Conservation (phyloP, 805 yeast genomes). For the Saccharomycopsis capsularis region DNA sequence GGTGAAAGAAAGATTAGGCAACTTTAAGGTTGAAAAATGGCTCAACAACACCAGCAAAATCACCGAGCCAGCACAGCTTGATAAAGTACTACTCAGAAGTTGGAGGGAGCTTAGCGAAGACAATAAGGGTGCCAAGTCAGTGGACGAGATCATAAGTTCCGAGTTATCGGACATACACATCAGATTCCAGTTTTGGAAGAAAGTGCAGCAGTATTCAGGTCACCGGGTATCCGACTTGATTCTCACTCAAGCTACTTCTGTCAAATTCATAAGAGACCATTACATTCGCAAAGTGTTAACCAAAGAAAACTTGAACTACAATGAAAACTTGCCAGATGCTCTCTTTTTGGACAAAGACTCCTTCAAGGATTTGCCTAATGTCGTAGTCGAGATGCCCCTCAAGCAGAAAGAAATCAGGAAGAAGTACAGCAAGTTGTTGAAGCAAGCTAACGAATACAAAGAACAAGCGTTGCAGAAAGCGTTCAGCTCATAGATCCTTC, state of each 20-base stretch:
- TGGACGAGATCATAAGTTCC: slow-evolving; percentile 1
- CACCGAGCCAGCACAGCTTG: slow-evolving; percentile 9
- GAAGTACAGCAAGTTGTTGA: slow-evolving; percentile 12
- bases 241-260: slow-evolving; percentile 12
- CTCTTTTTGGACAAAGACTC: slow-evolving; percentile 11
- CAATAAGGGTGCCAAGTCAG: not conserved
- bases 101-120: slow-evolving; percentile 15
- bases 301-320: slow-evolving; percentile 2
- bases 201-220: slow-evolving; percentile 16
- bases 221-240: slow-evolving; percentile 16
- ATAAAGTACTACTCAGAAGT: slow-evolving; percentile 6
- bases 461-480: not conserved
- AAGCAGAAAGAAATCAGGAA: slow-evolving; percentile 11
- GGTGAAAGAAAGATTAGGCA: slow-evolving; percentile 8
- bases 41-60: slow-evolving; percentile 8
- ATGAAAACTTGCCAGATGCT: slow-evolving; percentile 20
- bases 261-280: slow-evolving; percentile 9
- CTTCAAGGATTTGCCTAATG: slow-evolving; percentile 20
- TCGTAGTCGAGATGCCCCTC: slow-evolving; percentile 9
- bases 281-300: slow-evolving; percentile 7
- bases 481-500: not conserved
- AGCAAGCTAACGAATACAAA: slow-evolving; percentile 8
- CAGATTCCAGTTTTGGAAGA: slow-evolving; percentile 19
- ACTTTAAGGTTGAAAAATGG: slow-evolving; percentile 18
- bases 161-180: slow-evolving; percentile 8